phyloP scores from a whole-genome alignment of 1,284 basidiomycete species.

The Marasmius fiardii region DNA sequence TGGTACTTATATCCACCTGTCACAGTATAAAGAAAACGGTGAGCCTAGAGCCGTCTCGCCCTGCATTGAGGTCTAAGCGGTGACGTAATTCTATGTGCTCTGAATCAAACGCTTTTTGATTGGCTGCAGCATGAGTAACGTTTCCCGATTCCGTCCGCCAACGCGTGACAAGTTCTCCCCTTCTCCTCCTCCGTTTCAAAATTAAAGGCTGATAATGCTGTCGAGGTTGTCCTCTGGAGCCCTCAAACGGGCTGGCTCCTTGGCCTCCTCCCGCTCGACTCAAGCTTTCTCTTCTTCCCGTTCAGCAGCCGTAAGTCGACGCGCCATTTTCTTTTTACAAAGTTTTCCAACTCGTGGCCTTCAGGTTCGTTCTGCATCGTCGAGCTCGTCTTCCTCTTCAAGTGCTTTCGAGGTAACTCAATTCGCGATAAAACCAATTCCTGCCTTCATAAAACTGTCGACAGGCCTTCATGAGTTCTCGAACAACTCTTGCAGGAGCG shows the following conservation, averaged over 20 bases:
- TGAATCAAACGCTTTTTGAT: slow-evolving; percentile 6
- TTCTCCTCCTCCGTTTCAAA: slow-evolving; percentile 31
- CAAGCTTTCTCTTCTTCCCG: slow-evolving; percentile 37
- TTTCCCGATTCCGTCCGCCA: slow-evolving; percentile 8
- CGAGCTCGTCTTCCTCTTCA: slow-evolving; percentile 46
- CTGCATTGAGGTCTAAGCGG: background rate
- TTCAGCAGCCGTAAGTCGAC: slow-evolving; percentile 39
- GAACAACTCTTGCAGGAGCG: slow-evolving; percentile 74
- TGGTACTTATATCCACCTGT: too few species aligned
- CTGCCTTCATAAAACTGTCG: slow-evolving; percentile 2
- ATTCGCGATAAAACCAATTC: slow-evolving; percentile 3
- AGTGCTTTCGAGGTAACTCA: slow-evolving; percentile 57
- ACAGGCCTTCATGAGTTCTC: slow-evolving; percentile 58
- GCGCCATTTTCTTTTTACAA: slow-evolving; percentile 1
- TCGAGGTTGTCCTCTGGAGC: slow-evolving; percentile 71
- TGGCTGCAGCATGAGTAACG: background rate
- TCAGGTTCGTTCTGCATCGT: slow-evolving; percentile 69
- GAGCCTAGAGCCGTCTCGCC: too few species aligned
- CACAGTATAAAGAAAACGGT: too few species aligned
- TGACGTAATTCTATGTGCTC: background rate
- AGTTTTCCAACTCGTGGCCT: slow-evolving; percentile 14
- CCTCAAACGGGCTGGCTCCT: slow-evolving; percentile 50
- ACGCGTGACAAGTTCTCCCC: slow-evolving; percentile 8
- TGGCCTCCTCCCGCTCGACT: slow-evolving; percentile 37
- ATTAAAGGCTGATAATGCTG: slow-evolving; percentile 62